Percentiles rank a stretch among this genome's conserved stretches.
Conservation (phyloP, 2,329 filamentous ascomycete species). For the Colletotrichum sp. region DNA sequence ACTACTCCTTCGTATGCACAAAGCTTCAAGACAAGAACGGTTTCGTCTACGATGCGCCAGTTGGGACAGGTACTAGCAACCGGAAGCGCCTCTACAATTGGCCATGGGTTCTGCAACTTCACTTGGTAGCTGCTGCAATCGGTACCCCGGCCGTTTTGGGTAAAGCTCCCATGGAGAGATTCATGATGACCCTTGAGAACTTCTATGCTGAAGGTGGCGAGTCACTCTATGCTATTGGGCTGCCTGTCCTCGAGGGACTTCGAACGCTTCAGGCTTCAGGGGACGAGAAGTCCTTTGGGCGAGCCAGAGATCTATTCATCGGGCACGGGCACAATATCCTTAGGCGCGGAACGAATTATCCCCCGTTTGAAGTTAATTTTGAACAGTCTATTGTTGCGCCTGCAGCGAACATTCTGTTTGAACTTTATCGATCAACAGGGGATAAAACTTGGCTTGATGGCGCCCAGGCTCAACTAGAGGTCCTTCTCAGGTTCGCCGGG, state of each 20-base stretch:
- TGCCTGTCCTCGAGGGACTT: conserved; percentile 9
- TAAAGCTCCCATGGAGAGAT: background rate
- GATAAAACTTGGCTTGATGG: conserved; percentile 40
- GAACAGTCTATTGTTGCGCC: conserved; percentile 20
- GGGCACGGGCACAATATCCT: background rate
- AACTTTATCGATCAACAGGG: conserved; percentile 49
- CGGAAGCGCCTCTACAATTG: conserved; percentile 15
- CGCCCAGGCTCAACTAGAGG: background rate
- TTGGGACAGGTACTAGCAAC: background rate
- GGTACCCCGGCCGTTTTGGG: background rate
- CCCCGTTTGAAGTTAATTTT: conserved; percentile 19
- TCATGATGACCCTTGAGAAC: conserved; percentile 9
- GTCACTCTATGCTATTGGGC: conserved; percentile 10
- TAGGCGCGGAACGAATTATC: background rate
- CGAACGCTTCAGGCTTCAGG: background rate
- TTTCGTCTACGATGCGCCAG: conserved; percentile 1
- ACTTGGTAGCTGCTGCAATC: conserved; percentile 5
- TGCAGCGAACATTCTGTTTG: conserved; percentile 41
- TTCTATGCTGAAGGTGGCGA: conserved; percentile 15
- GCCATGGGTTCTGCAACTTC: conserved; percentile 17
- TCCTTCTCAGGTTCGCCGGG: conserved; percentile 10
- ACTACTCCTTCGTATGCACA: conserved; percentile 15
- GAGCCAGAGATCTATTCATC: background rate
- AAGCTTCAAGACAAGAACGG: conserved; percentile 9
- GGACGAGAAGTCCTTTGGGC: background rate